Evolutionary conservation across 106 monocot genomes (phyloP), one percentile per base, ranked within the genome.

Genomic region (Hemerocallis citrina): DNA sequence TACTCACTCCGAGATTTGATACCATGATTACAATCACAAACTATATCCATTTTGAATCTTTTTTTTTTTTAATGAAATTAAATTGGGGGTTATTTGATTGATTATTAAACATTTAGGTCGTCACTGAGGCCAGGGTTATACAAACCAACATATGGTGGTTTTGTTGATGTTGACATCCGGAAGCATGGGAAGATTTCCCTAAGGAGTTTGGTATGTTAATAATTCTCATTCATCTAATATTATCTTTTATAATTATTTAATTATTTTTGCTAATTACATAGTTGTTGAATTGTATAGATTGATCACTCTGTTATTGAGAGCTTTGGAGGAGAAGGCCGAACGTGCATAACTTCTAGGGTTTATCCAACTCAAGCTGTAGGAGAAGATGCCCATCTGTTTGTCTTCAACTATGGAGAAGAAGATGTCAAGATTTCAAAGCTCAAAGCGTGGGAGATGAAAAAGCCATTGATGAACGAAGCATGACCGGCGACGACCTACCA

Each of bases 131-230:
- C 59, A 59, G 80, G 55, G 49, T 24, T 80, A 25, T 49, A 77
- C 76, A 88, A 69, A 23, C 85, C 76, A 33, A 56, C 70, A 12
- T 89, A 68, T 68, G 92, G 88, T 57, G 81, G 76, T 1, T 79
- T 84, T 30, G 73, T 93, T 0, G 38, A 14, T 31, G 22, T 52
- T 11, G 49, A 70, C 48, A 49, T 64, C 19, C 8, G 30, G 30
- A 52, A 52, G 19, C 34, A 70, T 21, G 15, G 41, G 16, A 54
- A 52, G 52, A 62, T 70, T 32, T 70, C 70, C 42, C 36, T 70
- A n/a, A 62, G 70, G 17, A 61, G 52, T 9, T 59, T 70, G 61
- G 70, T 70, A 21, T 0, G 59, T 61, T 38, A 0, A 2, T 7
- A 1, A 32, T 55, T 1, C 17, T 33, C n/a, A 32, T n/a, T 16